Conservation (phyloP, 2,329 filamentous ascomycete species). For the Gyromitra esculenta region DNA sequence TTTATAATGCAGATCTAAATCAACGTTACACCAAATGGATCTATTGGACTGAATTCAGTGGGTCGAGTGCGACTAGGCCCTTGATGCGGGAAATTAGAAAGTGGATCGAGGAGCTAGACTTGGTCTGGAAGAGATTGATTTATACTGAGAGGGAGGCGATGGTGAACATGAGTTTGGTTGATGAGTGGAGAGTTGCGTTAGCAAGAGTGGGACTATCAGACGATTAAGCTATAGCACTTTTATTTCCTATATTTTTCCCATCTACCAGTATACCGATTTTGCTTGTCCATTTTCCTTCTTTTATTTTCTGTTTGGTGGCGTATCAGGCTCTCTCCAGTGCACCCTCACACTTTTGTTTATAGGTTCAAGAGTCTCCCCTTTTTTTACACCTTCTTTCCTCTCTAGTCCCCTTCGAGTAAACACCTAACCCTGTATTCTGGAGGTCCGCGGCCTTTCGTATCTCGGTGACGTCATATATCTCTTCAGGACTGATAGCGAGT, state of each 20-base stretch:
- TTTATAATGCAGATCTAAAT: conserved; percentile 21
- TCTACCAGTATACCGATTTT: neutral
- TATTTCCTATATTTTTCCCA: conserved; percentile 1
- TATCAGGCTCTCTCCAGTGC: neutral
- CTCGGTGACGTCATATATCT: neutral
- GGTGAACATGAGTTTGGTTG: conserved; percentile 27
- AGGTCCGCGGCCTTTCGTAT: too few relatives aligned
- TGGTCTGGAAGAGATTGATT: conserved; percentile 43
- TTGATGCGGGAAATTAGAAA: conserved; percentile 26
- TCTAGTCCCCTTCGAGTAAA: too few relatives aligned
- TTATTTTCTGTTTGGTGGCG: neutral
- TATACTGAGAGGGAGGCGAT: conserved; percentile 27
- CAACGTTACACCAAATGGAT: conserved; percentile 33
- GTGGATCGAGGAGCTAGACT: conserved; percentile 43
- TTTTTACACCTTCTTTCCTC: too few relatives aligned
- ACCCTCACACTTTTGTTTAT: too few relatives aligned
- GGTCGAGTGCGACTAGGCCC: conserved; percentile 4
- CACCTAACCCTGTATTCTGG: too few relatives aligned
- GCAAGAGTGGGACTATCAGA: conserved; percentile 3
- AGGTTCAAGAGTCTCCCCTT: too few relatives aligned
- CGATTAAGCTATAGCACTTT: conserved; percentile 4
- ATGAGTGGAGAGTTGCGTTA: conserved; percentile 30
- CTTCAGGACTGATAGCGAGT: neutral
- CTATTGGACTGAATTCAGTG: conserved; percentile 25
- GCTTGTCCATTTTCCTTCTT: too few relatives aligned